phyloP scores from a whole-genome alignment of 2,329 filamentous ascomycete species.

The Diaporthe vexans region DNA sequence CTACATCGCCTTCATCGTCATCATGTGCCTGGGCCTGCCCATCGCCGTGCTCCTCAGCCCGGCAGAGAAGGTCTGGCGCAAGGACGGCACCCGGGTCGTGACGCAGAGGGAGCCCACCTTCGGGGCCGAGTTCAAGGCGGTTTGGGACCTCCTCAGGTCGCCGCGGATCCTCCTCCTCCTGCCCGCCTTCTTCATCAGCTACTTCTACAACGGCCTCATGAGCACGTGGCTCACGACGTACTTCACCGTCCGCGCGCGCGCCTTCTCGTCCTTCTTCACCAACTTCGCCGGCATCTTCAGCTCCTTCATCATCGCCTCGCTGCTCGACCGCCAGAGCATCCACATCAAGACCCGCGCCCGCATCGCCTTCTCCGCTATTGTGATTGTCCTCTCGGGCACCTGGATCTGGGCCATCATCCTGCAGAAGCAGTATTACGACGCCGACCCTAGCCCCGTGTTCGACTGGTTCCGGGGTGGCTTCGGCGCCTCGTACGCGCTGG shows the following conservation, averaged over 20 bases:
- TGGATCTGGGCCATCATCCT: constrained; percentile 51
- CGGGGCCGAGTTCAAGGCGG: constrained; percentile 49
- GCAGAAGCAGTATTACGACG: constrained; percentile 50
- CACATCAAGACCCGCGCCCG: constrained; percentile 48
- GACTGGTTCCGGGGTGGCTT: constrained; percentile 62
- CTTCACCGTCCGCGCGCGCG: constrained; percentile 51
- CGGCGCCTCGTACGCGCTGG: constrained; percentile 74
- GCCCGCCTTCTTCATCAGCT: constrained; percentile 53
- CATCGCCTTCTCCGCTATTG: constrained; percentile 47
- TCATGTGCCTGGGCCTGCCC: constrained; percentile 52
- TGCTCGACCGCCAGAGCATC: constrained; percentile 50
- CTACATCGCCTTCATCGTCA: constrained; percentile 50
- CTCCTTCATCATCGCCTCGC: constrained; percentile 48
- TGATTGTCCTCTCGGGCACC: constrained; percentile 48
- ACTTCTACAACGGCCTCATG: constrained; percentile 51
- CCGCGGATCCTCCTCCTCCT: constrained; percentile 50
- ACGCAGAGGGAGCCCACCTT: constrained; percentile 47
- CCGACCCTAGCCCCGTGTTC: constrained; percentile 46
- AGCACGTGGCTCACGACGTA: constrained; percentile 50
- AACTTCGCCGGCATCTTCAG: constrained; percentile 50
- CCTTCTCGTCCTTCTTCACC: constrained; percentile 53
- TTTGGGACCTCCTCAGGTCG: constrained; percentile 45
- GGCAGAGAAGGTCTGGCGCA: constrained; percentile 51
- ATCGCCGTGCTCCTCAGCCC: constrained; percentile 50
- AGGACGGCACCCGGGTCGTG: constrained; percentile 48